Conservation (phyloP, 257 asterid species). For the Solanum sparsipilum region DNA sequence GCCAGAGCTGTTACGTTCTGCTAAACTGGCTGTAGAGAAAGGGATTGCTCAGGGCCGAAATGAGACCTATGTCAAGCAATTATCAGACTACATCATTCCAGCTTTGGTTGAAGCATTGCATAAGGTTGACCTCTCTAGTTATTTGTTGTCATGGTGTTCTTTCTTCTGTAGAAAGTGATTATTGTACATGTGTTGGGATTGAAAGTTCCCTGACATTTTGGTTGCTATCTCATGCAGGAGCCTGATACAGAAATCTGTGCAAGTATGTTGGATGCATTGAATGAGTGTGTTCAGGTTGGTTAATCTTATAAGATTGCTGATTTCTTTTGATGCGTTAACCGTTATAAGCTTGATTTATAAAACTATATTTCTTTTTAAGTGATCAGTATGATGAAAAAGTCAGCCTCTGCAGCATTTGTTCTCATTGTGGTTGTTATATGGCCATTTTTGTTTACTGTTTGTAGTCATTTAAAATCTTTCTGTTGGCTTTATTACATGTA, state of each 20-base stretch:
- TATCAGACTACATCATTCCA: slow-evolving; percentile 64
- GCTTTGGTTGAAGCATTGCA: slow-evolving; percentile 86
- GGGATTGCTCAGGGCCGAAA: slow-evolving; percentile 88
- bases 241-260: slow-evolving; percentile 96
- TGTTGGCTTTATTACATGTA: background rate
- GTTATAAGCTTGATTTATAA: background rate
- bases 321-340: background rate
- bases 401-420: background rate
- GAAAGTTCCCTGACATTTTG: slow-evolving; percentile 7
- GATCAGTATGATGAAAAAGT: background rate
- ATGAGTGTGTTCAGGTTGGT: slow-evolving; percentile 88
- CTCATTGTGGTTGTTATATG: background rate
- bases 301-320: background rate
- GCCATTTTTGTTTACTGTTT: background rate
- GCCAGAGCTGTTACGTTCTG: slow-evolving; percentile 94
- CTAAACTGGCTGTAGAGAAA: slow-evolving; percentile 89
- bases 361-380: background rate
- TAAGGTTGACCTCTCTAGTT: slow-evolving; percentile 34
- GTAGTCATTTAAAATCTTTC: background rate
- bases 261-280: slow-evolving; percentile 79
- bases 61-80: slow-evolving; percentile 71
- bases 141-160: background rate
- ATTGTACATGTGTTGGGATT: background rate
- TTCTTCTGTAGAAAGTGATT: background rate
- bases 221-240: slow-evolving; percentile 45